Evolutionary conservation across 495 filamentous ascomycete genomes (phyloP), one percentile per base, ranked within the genome.

Genomic region (Podospora sp.): DNA sequence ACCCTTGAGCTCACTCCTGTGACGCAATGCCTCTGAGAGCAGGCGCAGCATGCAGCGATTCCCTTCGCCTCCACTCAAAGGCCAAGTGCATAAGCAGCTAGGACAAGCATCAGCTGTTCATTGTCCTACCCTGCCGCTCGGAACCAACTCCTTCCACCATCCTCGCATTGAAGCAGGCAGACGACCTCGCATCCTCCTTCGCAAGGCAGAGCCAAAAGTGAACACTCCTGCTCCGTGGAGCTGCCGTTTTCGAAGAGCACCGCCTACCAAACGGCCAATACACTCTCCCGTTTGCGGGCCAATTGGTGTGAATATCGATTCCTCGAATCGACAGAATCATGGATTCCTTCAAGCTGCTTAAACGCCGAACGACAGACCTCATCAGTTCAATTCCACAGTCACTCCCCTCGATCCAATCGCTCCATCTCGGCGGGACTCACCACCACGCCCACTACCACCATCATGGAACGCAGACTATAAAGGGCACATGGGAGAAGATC

Each of bases 401-500:
- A 63, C 60, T 80, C 29, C 75, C 76, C 5, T 68, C 73, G 12
- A 72, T 78, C 56, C 76, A 67, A 62, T 61, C 69, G 58, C 68
- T 66, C 63, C 58, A 62, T 69, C 20, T 71, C 66, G 5, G 66
- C 71, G 24, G 70, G 70, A 12, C 21, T 36, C 60, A 58, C 18
- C 33, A 63, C 14, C 49, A 63, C 12, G 58, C 65, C 22, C 68
- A 64, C 16, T 55, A 40, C 26, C 46, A 63, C 58, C 52, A 51
- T n/a, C 52, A 51, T 27, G 26, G 50, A 8, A n/a, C 20, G 6
- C 29, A 29, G 59, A 69, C 77, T 7, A 79, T 87, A 71, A 87
- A 84, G 71, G 88, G 85, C 22, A 85, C 81, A 50, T 88, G 88
- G 83, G 79, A 85, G 60, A 83, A 84, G 65, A 81, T 91, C 62